Conservation (phyloP, 2,329 filamentous ascomycete genomes). For the Bipolaris oryzae region DNA sequence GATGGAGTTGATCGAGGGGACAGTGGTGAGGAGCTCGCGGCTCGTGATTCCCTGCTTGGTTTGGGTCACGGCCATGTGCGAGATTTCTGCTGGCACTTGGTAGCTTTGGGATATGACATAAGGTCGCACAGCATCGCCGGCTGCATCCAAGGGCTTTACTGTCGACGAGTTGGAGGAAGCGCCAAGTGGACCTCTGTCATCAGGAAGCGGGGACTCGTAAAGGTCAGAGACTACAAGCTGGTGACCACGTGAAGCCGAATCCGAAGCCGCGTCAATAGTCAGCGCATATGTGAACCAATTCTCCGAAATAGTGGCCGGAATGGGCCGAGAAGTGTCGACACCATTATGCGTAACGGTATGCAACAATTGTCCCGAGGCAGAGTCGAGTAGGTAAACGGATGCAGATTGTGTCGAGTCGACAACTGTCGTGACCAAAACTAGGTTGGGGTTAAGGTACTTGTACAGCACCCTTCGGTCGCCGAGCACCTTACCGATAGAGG, state of each 20-base stretch:
- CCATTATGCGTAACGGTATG: constrained; percentile 72
- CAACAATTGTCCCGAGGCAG: constrained; percentile 81
- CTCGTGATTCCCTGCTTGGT: constrained; percentile 91
- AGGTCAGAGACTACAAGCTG: constrained; percentile 86
- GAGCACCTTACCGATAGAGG: constrained; percentile 92
- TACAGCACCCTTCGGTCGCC: constrained; percentile 93
- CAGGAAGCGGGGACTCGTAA: constrained; percentile 81
- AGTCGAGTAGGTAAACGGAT: constrained; percentile 81
- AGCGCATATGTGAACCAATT: constrained; percentile 95
- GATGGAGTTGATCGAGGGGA: constrained; percentile 75
- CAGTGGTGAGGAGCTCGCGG: constrained; percentile 78
- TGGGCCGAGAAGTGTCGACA: constrained; percentile 74
- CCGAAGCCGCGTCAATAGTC: constrained; percentile 59
- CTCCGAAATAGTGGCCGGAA: constrained; percentile 81
- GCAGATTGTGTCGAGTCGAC: constrained; percentile 65
- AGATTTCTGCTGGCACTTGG: constrained; percentile 78
- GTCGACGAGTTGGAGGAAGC: constrained; percentile 76
- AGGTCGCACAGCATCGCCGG: constrained; percentile 66
- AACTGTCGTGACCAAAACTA: constrained; percentile 74
- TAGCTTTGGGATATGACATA: constrained; percentile 81
- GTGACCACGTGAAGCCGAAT: constrained; percentile 72
- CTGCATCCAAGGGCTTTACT: constrained; percentile 67
- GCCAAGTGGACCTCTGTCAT: constrained; percentile 82
- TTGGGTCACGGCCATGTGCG: constrained; percentile 79
- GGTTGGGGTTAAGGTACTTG: constrained; percentile 93